Conservation (phyloP, 1,139 yeast species). For the Yamadazyma membranifaciens region DNA sequence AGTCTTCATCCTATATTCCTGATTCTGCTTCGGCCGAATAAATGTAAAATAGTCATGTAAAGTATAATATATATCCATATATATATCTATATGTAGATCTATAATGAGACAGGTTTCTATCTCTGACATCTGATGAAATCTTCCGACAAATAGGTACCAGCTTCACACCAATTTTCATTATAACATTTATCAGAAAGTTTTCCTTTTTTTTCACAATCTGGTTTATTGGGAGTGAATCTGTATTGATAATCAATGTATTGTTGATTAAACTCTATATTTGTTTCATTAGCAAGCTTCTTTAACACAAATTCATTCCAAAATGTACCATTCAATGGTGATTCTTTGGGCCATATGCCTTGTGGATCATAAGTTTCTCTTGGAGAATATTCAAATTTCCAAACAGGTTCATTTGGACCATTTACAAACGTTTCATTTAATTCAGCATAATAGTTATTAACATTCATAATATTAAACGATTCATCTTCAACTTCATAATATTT, state of each 20-base stretch:
- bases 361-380: conserved; percentile 52
- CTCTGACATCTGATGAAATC: conserved; percentile 11
- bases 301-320: conserved; percentile 52
- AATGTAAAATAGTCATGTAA: too few relatives aligned
- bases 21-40: too few relatives aligned
- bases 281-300: conserved; percentile 20
- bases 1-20: not conserved
- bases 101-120: not conserved
- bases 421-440: conserved; percentile 50
- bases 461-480: conserved; percentile 58
- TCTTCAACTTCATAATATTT: conserved; percentile 68
- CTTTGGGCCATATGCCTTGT: conserved; percentile 46
- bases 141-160: conserved; percentile 13
- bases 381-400: conserved; percentile 54
- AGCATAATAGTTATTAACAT: conserved; percentile 56
- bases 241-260: conserved; percentile 44
- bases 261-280: conserved; percentile 34
- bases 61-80: not conserved
- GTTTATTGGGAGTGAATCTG: conserved; percentile 52
- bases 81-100: not conserved
- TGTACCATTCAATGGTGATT: conserved; percentile 56
- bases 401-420: conserved; percentile 48
- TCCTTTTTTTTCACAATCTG: conserved; percentile 39
- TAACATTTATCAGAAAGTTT: conserved; percentile 34
- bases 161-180: conserved; percentile 42